These are phyloP conservation scores for Claviceps maximensis DNA, from an alignment of 2,329 filamentous ascomycete species.

Conservation along the genomic window DNA sequence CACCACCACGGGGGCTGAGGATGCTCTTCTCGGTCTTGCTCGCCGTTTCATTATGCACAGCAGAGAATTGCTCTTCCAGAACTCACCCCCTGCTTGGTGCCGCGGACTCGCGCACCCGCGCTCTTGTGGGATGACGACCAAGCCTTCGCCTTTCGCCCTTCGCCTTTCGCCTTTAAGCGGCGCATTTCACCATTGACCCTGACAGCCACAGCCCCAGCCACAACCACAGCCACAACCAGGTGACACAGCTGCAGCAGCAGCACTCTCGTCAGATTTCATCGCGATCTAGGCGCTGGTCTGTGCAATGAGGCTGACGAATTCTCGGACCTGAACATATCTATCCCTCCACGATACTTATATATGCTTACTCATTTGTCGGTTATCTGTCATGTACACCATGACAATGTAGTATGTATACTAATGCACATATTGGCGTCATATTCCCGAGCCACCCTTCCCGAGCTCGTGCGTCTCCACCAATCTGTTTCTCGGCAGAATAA, in stretches of 20 bases:
- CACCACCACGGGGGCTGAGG: slow-evolving; percentile 1
- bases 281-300: background rate
- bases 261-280: background rate
- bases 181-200: no score
- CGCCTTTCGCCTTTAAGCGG: no score
- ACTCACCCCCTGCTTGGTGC: background rate
- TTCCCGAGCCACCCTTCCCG: background rate
- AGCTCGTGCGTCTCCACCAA: background rate
- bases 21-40: background rate
- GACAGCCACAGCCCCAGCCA: no score
- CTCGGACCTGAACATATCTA: background rate
- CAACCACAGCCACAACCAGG: background rate
- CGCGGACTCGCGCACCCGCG: background rate
- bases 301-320: background rate
- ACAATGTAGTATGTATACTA: no score
- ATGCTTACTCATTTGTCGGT: background rate
- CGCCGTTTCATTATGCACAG: background rate
- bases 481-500: background rate
- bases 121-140: slow-evolving; percentile 9
- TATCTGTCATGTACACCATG: background rate
- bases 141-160: background rate
- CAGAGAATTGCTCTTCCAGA: background rate
- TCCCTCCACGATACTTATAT: no score
- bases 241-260: background rate
- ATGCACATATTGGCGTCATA: background rate